phyloP scores from a whole-genome alignment of 2,329 filamentous ascomycete species.

The Colletotrichum graminicola region DNA sequence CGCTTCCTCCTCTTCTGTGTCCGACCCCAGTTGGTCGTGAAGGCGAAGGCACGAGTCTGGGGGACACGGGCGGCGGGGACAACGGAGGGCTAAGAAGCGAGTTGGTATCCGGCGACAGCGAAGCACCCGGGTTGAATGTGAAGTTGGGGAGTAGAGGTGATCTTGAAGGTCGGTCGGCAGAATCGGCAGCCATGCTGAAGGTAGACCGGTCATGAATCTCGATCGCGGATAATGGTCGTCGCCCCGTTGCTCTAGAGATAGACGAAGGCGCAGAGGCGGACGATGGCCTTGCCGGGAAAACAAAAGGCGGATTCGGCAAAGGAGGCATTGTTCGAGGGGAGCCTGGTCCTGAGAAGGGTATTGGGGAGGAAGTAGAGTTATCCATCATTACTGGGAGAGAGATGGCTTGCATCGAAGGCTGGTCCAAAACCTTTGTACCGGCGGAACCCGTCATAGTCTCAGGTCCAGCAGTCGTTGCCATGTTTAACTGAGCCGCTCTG shows the following conservation, averaged over 20 bases:
- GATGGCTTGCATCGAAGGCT: constrained; percentile 45
- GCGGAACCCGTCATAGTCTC: constrained; percentile 50
- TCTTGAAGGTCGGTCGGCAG: constrained; percentile 45
- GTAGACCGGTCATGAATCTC: constrained; percentile 56
- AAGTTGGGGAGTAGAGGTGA: constrained; percentile 65
- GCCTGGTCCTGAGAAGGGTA: constrained; percentile 46
- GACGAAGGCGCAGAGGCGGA: constrained; percentile 62
- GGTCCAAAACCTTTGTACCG: constrained; percentile 35
- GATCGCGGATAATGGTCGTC: constrained; percentile 66
- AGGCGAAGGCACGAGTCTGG: constrained; percentile 65
- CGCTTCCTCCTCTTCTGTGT: constrained; percentile 85
- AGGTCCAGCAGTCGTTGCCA: constrained; percentile 57
- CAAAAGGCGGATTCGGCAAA: constrained; percentile 73
- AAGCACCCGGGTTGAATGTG: constrained; percentile 66
- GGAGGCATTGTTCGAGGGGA: constrained; percentile 56
- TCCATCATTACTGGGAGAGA: constrained; percentile 48
- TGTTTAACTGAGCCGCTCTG: constrained; percentile 60
- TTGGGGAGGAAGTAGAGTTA: constrained; percentile 45
- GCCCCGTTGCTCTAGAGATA: constrained; percentile 61
- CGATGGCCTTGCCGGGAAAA: constrained; percentile 68
- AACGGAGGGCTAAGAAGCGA: constrained; percentile 66
- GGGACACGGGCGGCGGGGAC: constrained; percentile 61
- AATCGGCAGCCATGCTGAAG: constrained; percentile 48
- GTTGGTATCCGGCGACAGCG: constrained; percentile 50
- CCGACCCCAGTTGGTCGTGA: constrained; percentile 74